phyloP scores from a whole-genome alignment of 2,329 filamentous ascomycete genomes.

The Pestalotiopsis sp. region DNA sequence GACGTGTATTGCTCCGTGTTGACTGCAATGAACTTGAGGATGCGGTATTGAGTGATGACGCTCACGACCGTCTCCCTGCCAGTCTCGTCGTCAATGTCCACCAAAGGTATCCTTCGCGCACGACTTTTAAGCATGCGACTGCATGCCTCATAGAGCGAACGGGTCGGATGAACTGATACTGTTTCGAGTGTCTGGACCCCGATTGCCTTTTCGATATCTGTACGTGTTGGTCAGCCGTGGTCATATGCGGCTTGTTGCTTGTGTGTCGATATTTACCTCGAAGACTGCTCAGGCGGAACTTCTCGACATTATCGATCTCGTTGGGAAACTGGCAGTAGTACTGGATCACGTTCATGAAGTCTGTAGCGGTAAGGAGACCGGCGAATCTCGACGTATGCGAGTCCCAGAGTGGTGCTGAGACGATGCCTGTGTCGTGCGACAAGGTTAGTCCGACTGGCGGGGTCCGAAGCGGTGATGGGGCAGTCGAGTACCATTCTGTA shows the following conservation, averaged over 20 bases:
- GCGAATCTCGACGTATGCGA: constrained; percentile 91
- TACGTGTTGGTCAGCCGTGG: neutral
- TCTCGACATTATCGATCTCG: constrained; percentile 84
- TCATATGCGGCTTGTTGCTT: constrained; percentile 12
- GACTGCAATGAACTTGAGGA: constrained; percentile 97
- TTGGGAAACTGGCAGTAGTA: constrained; percentile 99
- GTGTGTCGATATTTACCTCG: constrained; percentile 59
- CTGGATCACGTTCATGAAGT: constrained; percentile 98
- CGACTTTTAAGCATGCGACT: constrained; percentile 91
- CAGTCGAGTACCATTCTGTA: constrained; percentile 79
- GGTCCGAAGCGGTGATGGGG: neutral
- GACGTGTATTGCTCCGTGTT: constrained; percentile 86
- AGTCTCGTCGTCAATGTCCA: constrained; percentile 94
- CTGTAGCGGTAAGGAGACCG: constrained; percentile 89
- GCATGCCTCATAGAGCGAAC: constrained; percentile 92
- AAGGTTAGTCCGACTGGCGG: constrained; percentile 7
- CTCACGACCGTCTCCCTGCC: constrained; percentile 90
- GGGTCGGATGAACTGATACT: constrained; percentile 89
- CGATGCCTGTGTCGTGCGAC: constrained; percentile 68
- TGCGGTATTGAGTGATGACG: constrained; percentile 96
- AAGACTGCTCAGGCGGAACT: constrained; percentile 89
- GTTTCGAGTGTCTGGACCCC: constrained; percentile 91
- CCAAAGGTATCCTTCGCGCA: constrained; percentile 88
- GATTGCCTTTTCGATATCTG: constrained; percentile 94
- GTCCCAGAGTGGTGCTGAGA: constrained; percentile 96